phyloP scores from a whole-genome alignment of 441 rosid genomes.

The Lepidium campestre region DNA sequence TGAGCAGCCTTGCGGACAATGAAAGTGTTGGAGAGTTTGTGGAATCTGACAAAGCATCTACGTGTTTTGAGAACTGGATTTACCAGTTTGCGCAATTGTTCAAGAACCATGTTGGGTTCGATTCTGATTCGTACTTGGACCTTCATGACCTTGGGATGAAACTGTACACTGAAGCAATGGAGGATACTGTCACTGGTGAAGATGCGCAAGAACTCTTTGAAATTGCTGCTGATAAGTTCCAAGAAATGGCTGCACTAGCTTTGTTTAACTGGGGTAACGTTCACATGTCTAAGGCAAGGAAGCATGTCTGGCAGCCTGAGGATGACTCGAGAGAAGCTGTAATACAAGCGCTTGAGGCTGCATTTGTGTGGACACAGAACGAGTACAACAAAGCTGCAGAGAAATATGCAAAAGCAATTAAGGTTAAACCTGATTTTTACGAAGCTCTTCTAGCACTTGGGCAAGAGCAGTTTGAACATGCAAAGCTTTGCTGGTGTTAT shows the following conservation, averaged over 20 bases:
- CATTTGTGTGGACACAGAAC: conserved; percentile 62
- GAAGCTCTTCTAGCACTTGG: conserved; percentile 91
- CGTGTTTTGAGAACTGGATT: conserved; percentile 76
- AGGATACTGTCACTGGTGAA: conserved; percentile 75
- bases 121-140: conserved; percentile 85
- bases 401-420: conserved; percentile 72
- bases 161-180: conserved; percentile 89
- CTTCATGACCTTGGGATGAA: conserved; percentile 96
- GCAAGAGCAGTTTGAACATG: conserved; percentile 83
- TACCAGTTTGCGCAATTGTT: conserved; percentile 80
- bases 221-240: conserved; percentile 81
- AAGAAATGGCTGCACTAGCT: conserved; percentile 96
- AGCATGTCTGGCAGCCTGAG: conserved; percentile 56
- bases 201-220: conserved; percentile 87
- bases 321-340: conserved; percentile 62
- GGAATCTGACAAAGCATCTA: conserved; percentile 37
- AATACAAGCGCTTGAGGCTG: conserved; percentile 46
- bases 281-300: conserved; percentile 91
- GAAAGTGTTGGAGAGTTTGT: conserved; percentile 24
- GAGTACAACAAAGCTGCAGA: conserved; percentile 63
- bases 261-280: conserved; percentile 96
- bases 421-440: conserved; percentile 80
- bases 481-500: conserved; percentile 90
- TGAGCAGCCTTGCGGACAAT: conserved; percentile 32
- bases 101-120: conserved; percentile 89